Base-by-base conservation (phyloP, 202 grass and related monocot species). In the Schoenoplectus tabernaemontani region DNA sequence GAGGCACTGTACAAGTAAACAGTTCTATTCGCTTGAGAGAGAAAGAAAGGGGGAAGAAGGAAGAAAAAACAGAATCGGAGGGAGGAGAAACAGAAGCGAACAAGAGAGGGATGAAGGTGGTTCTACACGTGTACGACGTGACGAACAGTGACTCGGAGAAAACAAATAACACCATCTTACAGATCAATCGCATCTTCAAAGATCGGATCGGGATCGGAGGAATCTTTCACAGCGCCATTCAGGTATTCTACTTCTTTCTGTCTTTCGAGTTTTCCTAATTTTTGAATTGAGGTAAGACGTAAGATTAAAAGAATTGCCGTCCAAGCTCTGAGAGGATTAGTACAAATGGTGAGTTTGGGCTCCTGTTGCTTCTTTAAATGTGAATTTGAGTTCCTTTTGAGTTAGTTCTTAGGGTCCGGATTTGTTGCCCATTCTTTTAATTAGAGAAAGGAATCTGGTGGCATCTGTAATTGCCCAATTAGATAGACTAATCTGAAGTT, bases 161-260 rank as follows among this genome's bases (percentile, higher is more conserved):
- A 81, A 95, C 91, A 9, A 94, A 98, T 86, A 98, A 89, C 83
- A 95, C 95, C 86, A 94, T 95, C 78, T 83, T 94, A 65, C 88
- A 90, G 86, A 94, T 98, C 88, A 98, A 98, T 77, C 89, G 95
- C 82, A 95, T 98, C 88, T 98, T 90, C 80, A 98, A 98, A 89
- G 95, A 98, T 81, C 89, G 91, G 57, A 91, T 98, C 91, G 91
- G 95, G 83, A n/a, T 97, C 78, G 94, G 94, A 70, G 94, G 94
- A 78, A 90, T 97, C 91, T 97, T 97, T 88, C 94, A 97, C 81
- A 93, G 91, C 86, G 94, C 91, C 84, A 64, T 97, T 76, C 91
- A 97, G 91, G 94, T 97, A 12, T 30, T 78, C 13, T 78, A 43
- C 34, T 78, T 57, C 0, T 53, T 54, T 38, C 4, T 54, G 15